Evolutionary conservation across 169 alveolate genomes (phyloP), one percentile per base, ranked within the genome.

Genomic region (Cryptosporidium canis): DNA sequence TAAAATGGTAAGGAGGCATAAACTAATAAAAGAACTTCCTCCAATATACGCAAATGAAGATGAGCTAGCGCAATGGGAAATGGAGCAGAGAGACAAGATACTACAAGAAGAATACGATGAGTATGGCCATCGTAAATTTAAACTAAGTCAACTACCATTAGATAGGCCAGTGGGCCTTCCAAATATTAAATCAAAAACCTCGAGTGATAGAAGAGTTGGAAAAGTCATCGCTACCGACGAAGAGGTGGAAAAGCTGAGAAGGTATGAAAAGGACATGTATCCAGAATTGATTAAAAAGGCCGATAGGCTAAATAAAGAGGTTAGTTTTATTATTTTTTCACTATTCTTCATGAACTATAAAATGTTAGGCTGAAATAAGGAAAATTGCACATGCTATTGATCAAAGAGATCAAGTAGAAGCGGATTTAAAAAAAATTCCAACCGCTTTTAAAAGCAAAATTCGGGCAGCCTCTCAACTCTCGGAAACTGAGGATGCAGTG

Each of bases 31-130:
- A 0, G 87, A 61, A 14, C 64, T 77, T 29, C 87, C 87, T 8
- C 87, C 87, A 5, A 77, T 77, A 21, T 61, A 55, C 3, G 87
- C 87, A 51, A 77, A 44, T 35, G 87, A 77, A 29, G 87, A 77
- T 5, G 77, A 77, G 27, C 27, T 77, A 11, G 71, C 39, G 18
- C 18, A 37, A 27, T 77, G 87, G 87, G 87, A 77, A 77, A 77
- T 77, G 53, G 65, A 58, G 24, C 87, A 77, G 41, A 61, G 72
- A 44, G 87, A 77, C 27, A 77, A 41, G 21, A 51, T 43, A 24
- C 43, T 55, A 8, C 43, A 58, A 61, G 77, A 77, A 18, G 87
- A 77, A 58, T 77, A 77, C 58, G 87, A 77, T 31, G 64, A 77
- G 29, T 58, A 27, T 12, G 65, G 63, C 18, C 87, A 41, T 31